phyloP scores from a whole-genome alignment of 2,329 filamentous ascomycete genomes.

The Cladosporium sp. region DNA sequence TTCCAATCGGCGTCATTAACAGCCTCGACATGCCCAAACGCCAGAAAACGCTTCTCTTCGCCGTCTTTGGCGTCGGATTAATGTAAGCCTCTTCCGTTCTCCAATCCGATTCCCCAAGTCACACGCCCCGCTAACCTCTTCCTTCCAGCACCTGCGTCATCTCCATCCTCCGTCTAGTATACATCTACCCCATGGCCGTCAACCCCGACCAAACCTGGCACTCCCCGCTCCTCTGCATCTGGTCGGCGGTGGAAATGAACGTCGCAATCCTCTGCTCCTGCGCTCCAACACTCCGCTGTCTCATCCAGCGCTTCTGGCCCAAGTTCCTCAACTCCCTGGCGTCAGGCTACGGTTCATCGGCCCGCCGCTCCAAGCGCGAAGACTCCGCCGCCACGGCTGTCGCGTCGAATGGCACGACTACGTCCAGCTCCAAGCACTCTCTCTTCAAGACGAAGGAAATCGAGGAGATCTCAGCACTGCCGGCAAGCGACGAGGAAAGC shows the following conservation, averaged over 20 bases:
- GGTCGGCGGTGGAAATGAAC: constrained; percentile 10
- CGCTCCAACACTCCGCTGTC: constrained; percentile 1
- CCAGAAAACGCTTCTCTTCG: constrained; percentile 30
- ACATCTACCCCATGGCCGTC: constrained; percentile 21
- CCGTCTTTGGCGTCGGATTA: constrained; percentile 32
- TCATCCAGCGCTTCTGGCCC: constrained; percentile 18
- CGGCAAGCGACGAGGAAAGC: neutral
- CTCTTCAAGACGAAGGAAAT: neutral
- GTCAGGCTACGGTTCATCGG: neutral
- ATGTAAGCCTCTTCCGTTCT: too few relatives aligned
- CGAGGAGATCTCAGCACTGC: neutral
- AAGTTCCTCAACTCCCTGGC: constrained; percentile 11
- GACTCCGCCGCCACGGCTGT: constrained; percentile 2
- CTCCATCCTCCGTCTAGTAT: constrained; percentile 29
- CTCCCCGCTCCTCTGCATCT: constrained; percentile 10
- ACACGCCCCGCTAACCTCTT: too few relatives aligned
- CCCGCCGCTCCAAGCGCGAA: constrained; percentile 3
- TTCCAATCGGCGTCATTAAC: constrained; percentile 32
- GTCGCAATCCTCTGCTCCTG: constrained; percentile 13
- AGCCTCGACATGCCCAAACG: constrained; percentile 30
- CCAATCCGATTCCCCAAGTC: too few relatives aligned
- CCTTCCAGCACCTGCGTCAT: constrained; percentile 24
- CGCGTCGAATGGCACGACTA: neutral
- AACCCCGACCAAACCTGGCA: constrained; percentile 12
- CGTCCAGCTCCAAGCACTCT: neutral